A percentile compares a stretch with the other conserved stretches of the same genome.
These are phyloP conservation scores for Monotropa hypopitys DNA, from an alignment of 179 eudicot genomes.

Conservation along the genomic window DNA sequence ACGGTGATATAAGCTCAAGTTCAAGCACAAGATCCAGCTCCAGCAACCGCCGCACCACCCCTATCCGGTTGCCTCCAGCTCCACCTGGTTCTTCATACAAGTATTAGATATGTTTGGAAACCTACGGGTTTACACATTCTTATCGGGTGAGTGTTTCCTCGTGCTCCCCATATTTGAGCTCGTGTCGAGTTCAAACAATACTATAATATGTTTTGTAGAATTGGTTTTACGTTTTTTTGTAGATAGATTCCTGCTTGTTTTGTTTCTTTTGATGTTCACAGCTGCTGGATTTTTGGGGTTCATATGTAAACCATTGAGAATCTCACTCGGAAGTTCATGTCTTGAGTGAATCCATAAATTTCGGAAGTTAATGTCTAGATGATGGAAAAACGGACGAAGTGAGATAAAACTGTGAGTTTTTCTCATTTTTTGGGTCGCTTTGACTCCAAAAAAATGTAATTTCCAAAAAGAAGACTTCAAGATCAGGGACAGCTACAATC, in stretches of 20 bases:
- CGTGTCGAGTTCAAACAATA: slow-evolving; percentile 25
- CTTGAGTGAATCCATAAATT: too few relatives aligned
- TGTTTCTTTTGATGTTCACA: slow-evolving; percentile 10
- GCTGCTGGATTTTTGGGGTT: slow-evolving; percentile 32
- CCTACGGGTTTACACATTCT: slow-evolving; percentile 20
- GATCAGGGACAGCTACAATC: too few relatives aligned
- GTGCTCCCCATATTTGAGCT: slow-evolving; percentile 23
- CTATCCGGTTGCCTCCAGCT: slow-evolving; percentile 92
- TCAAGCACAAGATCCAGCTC: slow-evolving; percentile 62
- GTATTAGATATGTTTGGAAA: slow-evolving; percentile 17
- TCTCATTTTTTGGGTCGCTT: too few relatives aligned
- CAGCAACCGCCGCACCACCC: slow-evolving; percentile 83
- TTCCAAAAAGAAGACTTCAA: too few relatives aligned
- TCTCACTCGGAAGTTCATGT: too few relatives aligned
- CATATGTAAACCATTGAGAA: slow-evolving; percentile 17
- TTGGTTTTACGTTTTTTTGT: slow-evolving; percentile 28
- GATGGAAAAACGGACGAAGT: too few relatives aligned
- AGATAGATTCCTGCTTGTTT: slow-evolving; percentile 35
- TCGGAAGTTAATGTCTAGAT: too few relatives aligned
- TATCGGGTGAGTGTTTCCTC: slow-evolving; percentile 27
- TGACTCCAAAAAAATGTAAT: too few relatives aligned
- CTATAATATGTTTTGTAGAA: slow-evolving; percentile 34
- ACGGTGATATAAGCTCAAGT: slow-evolving; percentile 52
- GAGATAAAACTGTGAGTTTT: too few relatives aligned
- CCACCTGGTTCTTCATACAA: slow-evolving; percentile 67